These are phyloP conservation scores for Cercophora samala DNA, from an alignment of 495 filamentous ascomycete species.

Conservation along the genomic window DNA sequence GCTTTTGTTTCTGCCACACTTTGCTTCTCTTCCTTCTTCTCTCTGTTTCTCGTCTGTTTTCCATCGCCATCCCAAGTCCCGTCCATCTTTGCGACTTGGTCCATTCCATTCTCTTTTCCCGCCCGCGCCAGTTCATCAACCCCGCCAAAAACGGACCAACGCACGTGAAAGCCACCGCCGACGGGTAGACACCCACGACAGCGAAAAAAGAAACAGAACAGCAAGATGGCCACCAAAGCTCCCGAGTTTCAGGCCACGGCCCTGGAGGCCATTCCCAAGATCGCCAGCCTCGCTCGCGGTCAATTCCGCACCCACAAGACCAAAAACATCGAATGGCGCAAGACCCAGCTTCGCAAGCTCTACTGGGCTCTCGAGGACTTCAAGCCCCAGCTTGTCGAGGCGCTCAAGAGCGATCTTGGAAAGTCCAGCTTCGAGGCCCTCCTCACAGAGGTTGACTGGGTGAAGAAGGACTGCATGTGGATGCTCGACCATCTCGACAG, in stretches of 20 bases:
- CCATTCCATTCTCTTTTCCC: neutral
- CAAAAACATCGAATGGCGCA: slow-evolving; percentile 73
- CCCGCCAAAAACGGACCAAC: neutral
- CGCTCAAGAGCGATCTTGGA: slow-evolving; percentile 68
- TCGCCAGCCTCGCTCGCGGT: slow-evolving; percentile 54
- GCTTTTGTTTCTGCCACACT: neutral
- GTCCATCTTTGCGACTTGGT: no score
- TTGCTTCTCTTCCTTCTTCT: neutral
- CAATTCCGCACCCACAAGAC: slow-evolving; percentile 77
- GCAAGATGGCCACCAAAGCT: slow-evolving; percentile 41
- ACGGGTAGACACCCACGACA: neutral
- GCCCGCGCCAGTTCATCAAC: neutral
- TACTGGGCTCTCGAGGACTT: slow-evolving; percentile 89
- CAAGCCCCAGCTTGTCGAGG: slow-evolving; percentile 62
- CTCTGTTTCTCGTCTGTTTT: no score
- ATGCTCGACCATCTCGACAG: slow-evolving; percentile 69
- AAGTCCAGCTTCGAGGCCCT: slow-evolving; percentile 68
- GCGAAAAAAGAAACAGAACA: neutral
- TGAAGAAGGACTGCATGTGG: slow-evolving; percentile 74
- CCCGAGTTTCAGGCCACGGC: slow-evolving; percentile 62
- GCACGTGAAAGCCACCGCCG: neutral
- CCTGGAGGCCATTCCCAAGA: slow-evolving; percentile 60
- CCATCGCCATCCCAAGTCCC: no score
- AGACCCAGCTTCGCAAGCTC: slow-evolving; percentile 82
- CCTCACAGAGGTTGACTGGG: slow-evolving; percentile 68